Evolutionary conservation across 352 stramenopile species (phyloP).

Genomic region (Phytopythium oedochilum): DNA sequence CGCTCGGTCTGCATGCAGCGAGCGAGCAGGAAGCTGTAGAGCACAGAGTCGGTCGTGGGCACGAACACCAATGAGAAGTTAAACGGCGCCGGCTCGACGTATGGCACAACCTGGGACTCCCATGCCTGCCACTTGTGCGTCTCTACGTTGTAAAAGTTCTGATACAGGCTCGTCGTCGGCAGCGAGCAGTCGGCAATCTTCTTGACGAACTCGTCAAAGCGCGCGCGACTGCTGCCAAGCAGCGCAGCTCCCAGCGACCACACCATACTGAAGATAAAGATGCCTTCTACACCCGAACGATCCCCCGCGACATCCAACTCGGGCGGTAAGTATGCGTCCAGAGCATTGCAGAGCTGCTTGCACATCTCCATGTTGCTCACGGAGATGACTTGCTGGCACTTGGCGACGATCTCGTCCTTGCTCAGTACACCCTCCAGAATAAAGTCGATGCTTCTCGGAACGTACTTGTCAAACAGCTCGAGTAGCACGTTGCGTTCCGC

Average conservation of each 20-base stretch:
- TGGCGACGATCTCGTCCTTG: constrained; percentile 87
- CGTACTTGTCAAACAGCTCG: constrained; percentile 93
- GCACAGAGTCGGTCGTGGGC: constrained; percentile 91
- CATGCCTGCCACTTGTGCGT: constrained; percentile 90
- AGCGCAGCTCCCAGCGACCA: constrained; percentile 92
- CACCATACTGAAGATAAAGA: constrained; percentile 92
- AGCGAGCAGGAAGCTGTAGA: constrained; percentile 92
- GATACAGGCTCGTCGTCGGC: constrained; percentile 78
- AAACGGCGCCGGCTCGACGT: constrained; percentile 91
- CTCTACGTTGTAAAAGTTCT: constrained; percentile 89
- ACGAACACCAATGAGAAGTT: constrained; percentile 95
- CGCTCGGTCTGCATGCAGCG: constrained; percentile 83
- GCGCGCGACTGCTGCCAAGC: constrained; percentile 60
- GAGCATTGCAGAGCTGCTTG: constrained; percentile 91
- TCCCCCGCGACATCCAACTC: constrained; percentile 45
- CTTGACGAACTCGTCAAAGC: constrained; percentile 91
- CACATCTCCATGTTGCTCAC: constrained; percentile 95
- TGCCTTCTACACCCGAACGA: constrained; percentile 76
- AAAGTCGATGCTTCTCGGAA: constrained; percentile 89
- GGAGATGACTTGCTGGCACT: constrained; percentile 90
- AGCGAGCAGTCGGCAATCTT: constrained; percentile 78
- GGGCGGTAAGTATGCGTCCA: constrained; percentile 86
- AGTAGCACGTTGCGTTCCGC: constrained; percentile 55
- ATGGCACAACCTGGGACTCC: constrained; percentile 82
- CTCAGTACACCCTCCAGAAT: constrained; percentile 89